Conservation (phyloP, 495 filamentous ascomycete species). For the Hamigera avellanea region DNA sequence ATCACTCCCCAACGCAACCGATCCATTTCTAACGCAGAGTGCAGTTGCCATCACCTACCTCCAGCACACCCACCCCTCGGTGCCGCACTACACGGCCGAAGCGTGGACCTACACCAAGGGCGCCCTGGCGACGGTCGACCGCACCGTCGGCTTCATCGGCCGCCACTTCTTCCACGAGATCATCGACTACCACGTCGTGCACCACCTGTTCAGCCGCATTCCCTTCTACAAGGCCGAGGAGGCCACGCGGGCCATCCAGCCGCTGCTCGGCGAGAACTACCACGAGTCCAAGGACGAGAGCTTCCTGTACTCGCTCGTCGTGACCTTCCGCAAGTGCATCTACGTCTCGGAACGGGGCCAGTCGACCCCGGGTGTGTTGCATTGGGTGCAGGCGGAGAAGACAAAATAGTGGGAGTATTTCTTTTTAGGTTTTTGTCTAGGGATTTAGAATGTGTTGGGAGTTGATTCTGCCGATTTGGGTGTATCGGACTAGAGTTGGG, state of each 20-base stretch:
- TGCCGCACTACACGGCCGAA: conserved; percentile 70
- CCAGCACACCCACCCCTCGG: conserved; percentile 76
- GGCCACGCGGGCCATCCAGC: conserved; percentile 73
- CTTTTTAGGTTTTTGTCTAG: not conserved
- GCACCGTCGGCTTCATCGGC: conserved; percentile 82
- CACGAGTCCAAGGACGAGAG: conserved; percentile 41
- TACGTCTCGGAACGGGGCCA: conserved; percentile 9
- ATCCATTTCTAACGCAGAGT: conserved; percentile 1
- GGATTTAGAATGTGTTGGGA: too few relatives aligned
- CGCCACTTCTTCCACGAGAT: conserved; percentile 81
- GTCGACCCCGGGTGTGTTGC: conserved; percentile 6
- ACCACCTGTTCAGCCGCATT: conserved; percentile 77
- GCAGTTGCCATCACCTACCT: conserved; percentile 77
- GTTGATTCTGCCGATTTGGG: too few relatives aligned
- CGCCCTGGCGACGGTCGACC: conserved; percentile 77
- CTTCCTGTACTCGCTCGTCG: conserved; percentile 13
- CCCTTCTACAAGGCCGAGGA: conserved; percentile 90
- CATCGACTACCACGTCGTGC: conserved; percentile 84
- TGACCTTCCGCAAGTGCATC: conserved; percentile 15
- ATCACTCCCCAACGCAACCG: conserved; percentile 1
- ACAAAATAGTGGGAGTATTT: conserved; percentile 1
- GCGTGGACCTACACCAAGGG: conserved; percentile 81
- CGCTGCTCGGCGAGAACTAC: conserved; percentile 75
- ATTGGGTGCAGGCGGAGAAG: conserved; percentile 8
- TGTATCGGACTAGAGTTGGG: too few relatives aligned